Evolutionary conservation across 106 monocot genomes (phyloP).

Genomic region (Dendrobium chrysotoxum): DNA sequence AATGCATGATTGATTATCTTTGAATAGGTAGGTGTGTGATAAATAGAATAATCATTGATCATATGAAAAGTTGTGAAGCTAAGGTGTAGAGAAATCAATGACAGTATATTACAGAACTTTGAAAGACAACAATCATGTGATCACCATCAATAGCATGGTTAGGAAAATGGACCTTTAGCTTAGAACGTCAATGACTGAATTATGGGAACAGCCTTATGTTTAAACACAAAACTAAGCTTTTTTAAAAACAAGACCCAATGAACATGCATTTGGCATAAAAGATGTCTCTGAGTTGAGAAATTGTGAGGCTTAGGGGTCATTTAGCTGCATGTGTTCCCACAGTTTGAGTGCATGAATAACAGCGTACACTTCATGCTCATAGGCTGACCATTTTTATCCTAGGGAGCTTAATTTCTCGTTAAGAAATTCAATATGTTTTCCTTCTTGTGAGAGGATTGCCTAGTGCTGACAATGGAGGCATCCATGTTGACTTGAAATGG

Average conservation of each 20-base stretch:
- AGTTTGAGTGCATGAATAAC: conserved; percentile 7
- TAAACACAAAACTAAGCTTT: conserved; percentile 9
- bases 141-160: not conserved
- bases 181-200: conserved; percentile 1
- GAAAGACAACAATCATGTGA: not conserved
- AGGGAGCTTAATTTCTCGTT: conserved; percentile 19
- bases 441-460: conserved; percentile 12
- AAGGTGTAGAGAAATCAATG: not conserved
- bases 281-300: not conserved
- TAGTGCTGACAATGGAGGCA: conserved; percentile 20
- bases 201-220: conserved; percentile 9
- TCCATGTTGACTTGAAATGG: conserved; percentile 27
- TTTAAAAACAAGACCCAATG: conserved; percentile 11
- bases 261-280: conserved; percentile 3
- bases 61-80: too few relatives aligned
- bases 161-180: not conserved
- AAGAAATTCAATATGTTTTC: conserved; percentile 8
- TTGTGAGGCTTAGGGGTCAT: conserved; percentile 14
- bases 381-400: not conserved
- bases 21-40: not conserved
- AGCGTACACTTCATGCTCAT: conserved; percentile 7
- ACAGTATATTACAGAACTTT: conserved; percentile 11
- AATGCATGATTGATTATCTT: not conserved
- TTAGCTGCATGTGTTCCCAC: not conserved
- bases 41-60: not conserved